Evolutionary conservation across 1,139 yeast genomes (phyloP).

Genomic region (Yamadazyma friedrichii): DNA sequence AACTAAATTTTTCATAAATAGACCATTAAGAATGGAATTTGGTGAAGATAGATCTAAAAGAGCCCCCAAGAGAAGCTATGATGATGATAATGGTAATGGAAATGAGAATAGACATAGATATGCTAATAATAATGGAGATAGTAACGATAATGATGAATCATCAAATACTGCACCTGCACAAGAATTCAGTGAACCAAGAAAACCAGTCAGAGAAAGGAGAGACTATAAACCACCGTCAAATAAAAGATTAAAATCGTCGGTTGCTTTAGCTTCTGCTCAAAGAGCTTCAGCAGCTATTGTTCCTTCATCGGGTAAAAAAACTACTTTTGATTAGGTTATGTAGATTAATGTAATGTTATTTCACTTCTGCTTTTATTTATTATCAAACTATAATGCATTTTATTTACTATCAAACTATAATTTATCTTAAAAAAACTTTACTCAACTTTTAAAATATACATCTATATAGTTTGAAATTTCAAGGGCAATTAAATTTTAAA

Average conservation of each 20-base stretch:
- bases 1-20: conserved; percentile 65
- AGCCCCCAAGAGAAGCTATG: conserved; percentile 41
- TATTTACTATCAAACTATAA: no score
- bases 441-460: no score
- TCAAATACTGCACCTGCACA: conserved; percentile 10
- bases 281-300: conserved; percentile 90
- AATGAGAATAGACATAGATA: neutral
- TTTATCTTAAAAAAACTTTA: no score
- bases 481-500: no score
- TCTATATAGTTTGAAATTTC: no score
- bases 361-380: no score
- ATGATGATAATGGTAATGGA: conserved; percentile 12
- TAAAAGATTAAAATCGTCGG: conserved; percentile 71
- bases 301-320: conserved; percentile 86
- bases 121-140: neutral
- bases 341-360: conserved; percentile 1
- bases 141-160: neutral
- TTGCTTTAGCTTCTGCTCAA: conserved; percentile 85
- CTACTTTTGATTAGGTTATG: conserved; percentile 50
- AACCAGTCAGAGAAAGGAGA: conserved; percentile 4
- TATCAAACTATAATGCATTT: no score
- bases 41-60: conserved; percentile 95
- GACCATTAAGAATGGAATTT: conserved; percentile 82
- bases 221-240: conserved; percentile 16
- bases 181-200: conserved; percentile 10